A percentile compares a stretch with the other conserved stretches of the same genome.
phyloP scores from a whole-genome alignment of 768 basidiomycete species.

The Suillus plorans region DNA sequence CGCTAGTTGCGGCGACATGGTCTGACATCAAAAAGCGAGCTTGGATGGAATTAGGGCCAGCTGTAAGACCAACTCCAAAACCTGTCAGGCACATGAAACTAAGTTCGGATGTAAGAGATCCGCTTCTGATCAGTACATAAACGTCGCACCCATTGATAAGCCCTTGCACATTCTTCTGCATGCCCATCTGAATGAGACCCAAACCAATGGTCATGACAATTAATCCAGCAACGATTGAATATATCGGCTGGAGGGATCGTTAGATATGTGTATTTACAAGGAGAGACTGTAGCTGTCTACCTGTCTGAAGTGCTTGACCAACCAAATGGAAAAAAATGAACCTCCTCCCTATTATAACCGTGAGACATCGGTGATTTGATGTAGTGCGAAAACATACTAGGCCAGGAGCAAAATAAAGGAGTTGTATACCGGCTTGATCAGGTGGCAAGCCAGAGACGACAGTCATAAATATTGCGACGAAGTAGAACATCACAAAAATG shows the following conservation, averaged over 20 bases:
- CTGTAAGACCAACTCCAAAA: conserved; percentile 41
- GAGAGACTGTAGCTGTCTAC: conserved; percentile 17
- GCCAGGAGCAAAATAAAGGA: conserved; percentile 55
- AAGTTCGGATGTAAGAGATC: not conserved
- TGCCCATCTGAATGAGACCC: conserved; percentile 43
- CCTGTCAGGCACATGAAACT: conserved; percentile 48
- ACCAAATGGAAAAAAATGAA: conserved; percentile 29
- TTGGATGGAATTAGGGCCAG: conserved; percentile 41
- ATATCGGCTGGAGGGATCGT: conserved; percentile 34
- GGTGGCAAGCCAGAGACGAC: conserved; percentile 42
- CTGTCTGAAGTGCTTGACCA: conserved; percentile 38
- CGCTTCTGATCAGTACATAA: not conserved
- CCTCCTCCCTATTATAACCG: conserved; percentile 36
- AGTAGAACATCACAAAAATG: conserved; percentile 54
- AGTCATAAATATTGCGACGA: conserved; percentile 51
- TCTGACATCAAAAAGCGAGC: conserved; percentile 45
- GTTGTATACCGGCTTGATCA: conserved; percentile 42
- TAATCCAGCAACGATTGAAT: conserved; percentile 40
- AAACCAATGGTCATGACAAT: conserved; percentile 38
- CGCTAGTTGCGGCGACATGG: conserved; percentile 43
- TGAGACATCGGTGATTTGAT: not conserved
- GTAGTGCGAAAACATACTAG: conserved; percentile 30
- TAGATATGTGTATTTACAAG: not conserved
- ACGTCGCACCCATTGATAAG: conserved; percentile 35
- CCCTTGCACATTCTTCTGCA: conserved; percentile 35